Conservation (phyloP, 192 early-diverging fungal genomes). For the Funneliformis geosporum region DNA sequence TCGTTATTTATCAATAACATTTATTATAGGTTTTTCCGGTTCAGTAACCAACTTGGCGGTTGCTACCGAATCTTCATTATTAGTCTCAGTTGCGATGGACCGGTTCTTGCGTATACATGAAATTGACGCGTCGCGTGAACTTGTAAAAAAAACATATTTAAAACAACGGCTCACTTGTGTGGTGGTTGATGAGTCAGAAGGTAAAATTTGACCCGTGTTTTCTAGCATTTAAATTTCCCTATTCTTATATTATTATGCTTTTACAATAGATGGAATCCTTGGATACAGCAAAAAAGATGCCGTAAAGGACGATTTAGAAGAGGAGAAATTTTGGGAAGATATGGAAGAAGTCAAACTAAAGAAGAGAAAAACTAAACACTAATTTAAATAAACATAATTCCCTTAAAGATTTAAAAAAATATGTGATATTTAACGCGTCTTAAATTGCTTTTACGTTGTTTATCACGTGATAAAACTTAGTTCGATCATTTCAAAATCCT, state of each 20-base stretch:
- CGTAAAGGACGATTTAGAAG: slow-evolving; percentile 51
- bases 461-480: neutral
- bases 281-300: slow-evolving; percentile 26
- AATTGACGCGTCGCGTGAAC: slow-evolving; percentile 48
- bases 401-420: neutral
- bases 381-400: neutral
- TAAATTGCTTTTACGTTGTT: too few species aligned
- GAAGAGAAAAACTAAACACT: slow-evolving; percentile 31
- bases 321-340: slow-evolving; percentile 67
- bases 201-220: neutral
- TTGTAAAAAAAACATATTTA: slow-evolving; percentile 68
- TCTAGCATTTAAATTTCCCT: neutral
- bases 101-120: slow-evolving; percentile 79
- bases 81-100: slow-evolving; percentile 73
- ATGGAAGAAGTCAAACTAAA: slow-evolving; percentile 41
- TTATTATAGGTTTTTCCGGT: slow-evolving; percentile 46
- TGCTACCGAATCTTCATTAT: slow-evolving; percentile 33
- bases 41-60: slow-evolving; percentile 47
- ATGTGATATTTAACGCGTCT: neutral
- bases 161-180: slow-evolving; percentile 73
- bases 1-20: neutral
- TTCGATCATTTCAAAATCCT: slow-evolving; percentile 35
- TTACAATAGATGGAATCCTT: neutral
- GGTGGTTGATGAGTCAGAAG: slow-evolving; percentile 61
- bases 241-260: neutral